Evolutionary conservation across 352 stramenopile species (phyloP), one percentile per base, ranked within the genome.

Genomic region (Thraustochytrium striatum): DNA sequence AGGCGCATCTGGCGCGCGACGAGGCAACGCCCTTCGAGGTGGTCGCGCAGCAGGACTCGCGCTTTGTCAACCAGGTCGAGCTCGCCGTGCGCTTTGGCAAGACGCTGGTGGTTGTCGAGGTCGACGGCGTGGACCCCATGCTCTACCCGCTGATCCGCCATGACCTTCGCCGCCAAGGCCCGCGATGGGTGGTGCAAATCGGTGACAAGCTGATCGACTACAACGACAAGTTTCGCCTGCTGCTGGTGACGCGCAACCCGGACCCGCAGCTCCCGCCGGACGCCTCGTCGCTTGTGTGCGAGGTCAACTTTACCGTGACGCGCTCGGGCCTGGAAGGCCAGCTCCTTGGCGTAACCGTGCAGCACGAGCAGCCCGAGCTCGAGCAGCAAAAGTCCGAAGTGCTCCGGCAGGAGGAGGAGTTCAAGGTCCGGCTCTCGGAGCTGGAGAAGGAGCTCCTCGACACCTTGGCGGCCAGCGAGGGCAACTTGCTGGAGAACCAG

Each of bases 221-320:
- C 83, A 96, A 96, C 81, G 92, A 97, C 57, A 94, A 92, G 82
- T 98, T 98, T 68, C 88, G 90, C 1, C 62, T 98, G 43, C 92
- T 92, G 52, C 73, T 98, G 7, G 89, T 96, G 33, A 97, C 94
- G 11, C 85, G 93, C 3, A 97, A 96, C 57, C 92, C 92, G 21
- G 87, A 89, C 2, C 93, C 92, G 2, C 85, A 89, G 2, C 84
- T 97, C 1, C 87, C 90, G 0, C 94, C 94, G 0, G 90, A 97
- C 59, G 91, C 91, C 0, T 83, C 89, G 0, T 90, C 92, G 19
- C 90, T 97, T 36, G 89, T 97, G 9, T 95, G 91, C 30, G 88
- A 94, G 0, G 88, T 98, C 58, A 97, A 98, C 85, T 98, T 98
- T 72, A 97, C 92, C 0, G 92, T 98, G 38, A 98, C 94, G 0